Base-by-base conservation (phyloP, 176 grass and related monocot species). In the Carex parvula region DNA sequence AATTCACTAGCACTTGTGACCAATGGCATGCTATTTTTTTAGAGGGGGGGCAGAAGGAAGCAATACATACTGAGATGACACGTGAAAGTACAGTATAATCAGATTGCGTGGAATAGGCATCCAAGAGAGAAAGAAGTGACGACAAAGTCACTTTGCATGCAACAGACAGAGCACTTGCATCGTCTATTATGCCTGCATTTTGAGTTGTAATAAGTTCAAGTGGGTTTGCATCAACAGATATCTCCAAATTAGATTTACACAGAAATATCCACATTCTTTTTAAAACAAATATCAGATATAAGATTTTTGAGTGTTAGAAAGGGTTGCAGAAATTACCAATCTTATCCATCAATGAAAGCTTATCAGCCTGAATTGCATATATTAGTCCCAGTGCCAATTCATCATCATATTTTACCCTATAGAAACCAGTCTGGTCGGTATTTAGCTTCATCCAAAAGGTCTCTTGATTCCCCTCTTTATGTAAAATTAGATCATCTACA, bases 401-500 rank as follows among this genome's bases (percentile, higher is more conserved):
- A 81, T 93, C 86, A 50, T 98, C 92, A 76, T 98, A 98, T 86
- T 93, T 86, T 33, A 94, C 86, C 79, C 95, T 85, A 81, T 98
- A 98, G 83, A 98, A 94, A 44, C 92, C 95, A 22, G 91, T 93
- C 87, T 94, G 92, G 78, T 98, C 73, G 24, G 89, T 48, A 79
- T 98, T 98, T 79, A 94, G 70, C 69, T 93, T 98, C 83, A 91
- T 80, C 95, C 95, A 98, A 87, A 91, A 94, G 56, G 64, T 87
- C 39, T 76, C 80, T 79, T 65, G 33, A n/a, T 84, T 53, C 78
- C 46, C 84, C 83, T 86, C 81, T 30, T 79, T 60, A 65, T 80
- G 88, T 70, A 8, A 60, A 58, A 92, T 30, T 58, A 89, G 78
- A 41, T 86, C 83, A 18, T 62, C 86, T 83, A 92, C 62, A 81